phyloP scores from a whole-genome alignment of 2,329 filamentous ascomycete species.

The Lecanicillium sp. region DNA sequence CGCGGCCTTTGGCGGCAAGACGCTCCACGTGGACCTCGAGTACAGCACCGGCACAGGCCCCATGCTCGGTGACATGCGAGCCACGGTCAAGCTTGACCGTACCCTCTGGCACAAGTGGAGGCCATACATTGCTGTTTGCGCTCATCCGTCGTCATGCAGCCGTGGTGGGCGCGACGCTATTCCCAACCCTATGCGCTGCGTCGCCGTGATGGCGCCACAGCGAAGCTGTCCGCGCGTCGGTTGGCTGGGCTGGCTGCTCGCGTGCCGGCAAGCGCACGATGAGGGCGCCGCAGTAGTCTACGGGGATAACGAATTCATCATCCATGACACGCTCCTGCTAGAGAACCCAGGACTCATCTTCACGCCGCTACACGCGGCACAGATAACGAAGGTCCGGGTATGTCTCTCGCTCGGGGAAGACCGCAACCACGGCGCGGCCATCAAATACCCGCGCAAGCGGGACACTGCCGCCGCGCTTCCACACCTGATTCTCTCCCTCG shows the following conservation, averaged over 20 bases:
- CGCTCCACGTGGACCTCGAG: slow-evolving; percentile 9
- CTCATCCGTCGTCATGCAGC: too few species aligned
- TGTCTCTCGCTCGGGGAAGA: too few species aligned
- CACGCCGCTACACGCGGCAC: neutral
- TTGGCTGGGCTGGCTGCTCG: slow-evolving; percentile 7
- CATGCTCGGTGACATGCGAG: too few species aligned
- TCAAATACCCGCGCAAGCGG: slow-evolving; percentile 9
- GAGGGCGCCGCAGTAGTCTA: slow-evolving; percentile 11
- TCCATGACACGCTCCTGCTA: slow-evolving; percentile 8
- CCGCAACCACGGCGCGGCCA: too few species aligned
- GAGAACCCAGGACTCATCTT: neutral
- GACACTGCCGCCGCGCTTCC: slow-evolving; percentile 6
- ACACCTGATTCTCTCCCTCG: neutral
- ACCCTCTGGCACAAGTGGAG: too few species aligned
- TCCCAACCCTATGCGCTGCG: too few species aligned
- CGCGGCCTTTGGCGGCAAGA: slow-evolving; percentile 7
- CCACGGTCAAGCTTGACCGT: too few species aligned
- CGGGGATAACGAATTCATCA: slow-evolving; percentile 5
- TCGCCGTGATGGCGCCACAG: too few species aligned
- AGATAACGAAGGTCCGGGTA: slow-evolving; percentile 2
- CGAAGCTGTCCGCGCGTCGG: slow-evolving; percentile 1
- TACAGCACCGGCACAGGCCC: too few species aligned
- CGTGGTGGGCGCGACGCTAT: too few species aligned
- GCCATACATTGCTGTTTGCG: too few species aligned
- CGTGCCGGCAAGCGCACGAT: slow-evolving; percentile 8